These are phyloP conservation scores for Platanus orientalis DNA, from an alignment of 164 flowering plant species.

Conservation along the genomic window DNA sequence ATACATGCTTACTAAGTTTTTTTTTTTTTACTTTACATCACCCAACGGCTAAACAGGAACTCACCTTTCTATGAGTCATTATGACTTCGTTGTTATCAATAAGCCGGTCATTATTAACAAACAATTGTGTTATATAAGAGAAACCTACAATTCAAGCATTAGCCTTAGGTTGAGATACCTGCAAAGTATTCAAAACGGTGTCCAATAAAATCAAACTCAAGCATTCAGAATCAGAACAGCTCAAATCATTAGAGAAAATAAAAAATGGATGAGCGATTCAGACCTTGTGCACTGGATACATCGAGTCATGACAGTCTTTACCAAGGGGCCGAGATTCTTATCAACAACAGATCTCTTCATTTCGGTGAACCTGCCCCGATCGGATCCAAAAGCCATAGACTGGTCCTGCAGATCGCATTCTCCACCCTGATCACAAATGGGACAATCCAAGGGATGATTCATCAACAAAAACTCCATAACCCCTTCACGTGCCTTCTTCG, in stretches of 20 bases:
- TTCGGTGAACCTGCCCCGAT: constrained; percentile 96
- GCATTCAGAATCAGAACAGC: neutral
- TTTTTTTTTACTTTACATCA: too few species aligned
- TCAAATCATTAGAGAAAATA: neutral
- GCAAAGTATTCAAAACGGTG: neutral
- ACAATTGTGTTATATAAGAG: too few species aligned
- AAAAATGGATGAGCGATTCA: neutral
- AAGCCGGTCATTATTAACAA: too few species aligned
- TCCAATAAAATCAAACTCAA: neutral
- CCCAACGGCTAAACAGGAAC: too few species aligned
- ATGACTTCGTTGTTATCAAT: too few species aligned
- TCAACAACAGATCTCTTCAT: constrained; percentile 98
- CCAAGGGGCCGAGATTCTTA: constrained; percentile 96
- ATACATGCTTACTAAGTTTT: too few species aligned
- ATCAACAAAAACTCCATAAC: constrained; percentile 98
- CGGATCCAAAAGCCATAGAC: constrained; percentile 99
- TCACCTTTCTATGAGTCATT: too few species aligned
- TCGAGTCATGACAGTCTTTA: constrained; percentile 99
- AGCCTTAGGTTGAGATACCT: too few species aligned
- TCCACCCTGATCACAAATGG: constrained; percentile 99
- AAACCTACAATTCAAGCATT: too few species aligned
- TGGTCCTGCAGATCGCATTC: constrained; percentile 99
- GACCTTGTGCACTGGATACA: constrained; percentile 99
- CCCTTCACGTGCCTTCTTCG: constrained; percentile 97
- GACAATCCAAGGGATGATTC: constrained; percentile 99